These are phyloP conservation scores for Aspergillus olivimuriae DNA, from an alignment of 495 filamentous ascomycete genomes.

Conservation along the genomic window DNA sequence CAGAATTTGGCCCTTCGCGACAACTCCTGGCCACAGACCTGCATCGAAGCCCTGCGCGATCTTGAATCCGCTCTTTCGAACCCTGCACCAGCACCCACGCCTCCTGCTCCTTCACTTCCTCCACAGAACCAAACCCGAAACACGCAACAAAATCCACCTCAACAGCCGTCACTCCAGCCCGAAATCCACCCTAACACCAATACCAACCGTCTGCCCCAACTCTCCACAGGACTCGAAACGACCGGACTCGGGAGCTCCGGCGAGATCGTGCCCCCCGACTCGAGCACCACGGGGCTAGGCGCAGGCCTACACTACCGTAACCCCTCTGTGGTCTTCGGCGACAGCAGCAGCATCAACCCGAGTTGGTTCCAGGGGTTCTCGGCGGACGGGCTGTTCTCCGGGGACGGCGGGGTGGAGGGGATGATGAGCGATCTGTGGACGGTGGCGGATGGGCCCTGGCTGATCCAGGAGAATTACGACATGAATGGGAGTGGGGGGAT, in stretches of 20 bases:
- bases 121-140: no score
- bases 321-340: conserved; percentile 10
- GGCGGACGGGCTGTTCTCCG: background rate
- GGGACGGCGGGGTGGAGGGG: conserved; percentile 3
- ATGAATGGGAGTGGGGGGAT: background rate
- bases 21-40: conserved; percentile 36
- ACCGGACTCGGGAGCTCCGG: no score
- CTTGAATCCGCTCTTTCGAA: conserved; percentile 29
- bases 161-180: no score
- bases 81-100: background rate
- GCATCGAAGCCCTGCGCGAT: conserved; percentile 35
- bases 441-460: conserved; percentile 37
- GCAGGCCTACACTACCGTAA: conserved; percentile 4
- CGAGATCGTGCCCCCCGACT: no score
- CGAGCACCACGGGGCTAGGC: no score
- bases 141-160: background rate
- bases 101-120: no score
- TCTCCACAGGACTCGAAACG: no score
- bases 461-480: conserved; percentile 29
- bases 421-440: conserved; percentile 32
- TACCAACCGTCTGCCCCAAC: no score
- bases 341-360: conserved; percentile 5
- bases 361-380: background rate
- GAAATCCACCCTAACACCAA: no score
- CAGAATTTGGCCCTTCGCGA: conserved; percentile 30